These are phyloP conservation scores for Pyrrhoderma lamaoense DNA, from an alignment of 1,284 basidiomycete species.

Conservation along the genomic window DNA sequence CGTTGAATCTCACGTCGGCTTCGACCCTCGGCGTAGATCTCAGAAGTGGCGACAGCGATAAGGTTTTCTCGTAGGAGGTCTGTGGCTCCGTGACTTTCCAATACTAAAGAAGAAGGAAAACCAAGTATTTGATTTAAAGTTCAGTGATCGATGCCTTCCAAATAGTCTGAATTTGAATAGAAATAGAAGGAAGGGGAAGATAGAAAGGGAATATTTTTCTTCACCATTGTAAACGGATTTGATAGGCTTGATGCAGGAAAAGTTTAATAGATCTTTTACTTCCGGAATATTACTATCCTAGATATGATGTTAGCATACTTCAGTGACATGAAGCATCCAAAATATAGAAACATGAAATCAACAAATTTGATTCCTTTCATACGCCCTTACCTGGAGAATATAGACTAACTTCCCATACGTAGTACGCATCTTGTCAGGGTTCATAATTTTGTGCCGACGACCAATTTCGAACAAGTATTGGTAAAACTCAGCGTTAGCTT, in stretches of 20 bases:
- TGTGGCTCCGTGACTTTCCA: slow-evolving; percentile 55
- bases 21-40: slow-evolving; percentile 67
- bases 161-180: too few species aligned
- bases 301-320: slow-evolving; percentile 10
- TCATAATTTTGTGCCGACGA: slow-evolving; percentile 81
- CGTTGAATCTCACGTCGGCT: slow-evolving; percentile 66
- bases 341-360: background rate
- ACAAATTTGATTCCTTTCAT: too few species aligned
- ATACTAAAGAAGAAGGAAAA: slow-evolving; percentile 28
- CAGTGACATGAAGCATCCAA: too few species aligned
- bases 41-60: slow-evolving; percentile 63
- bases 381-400: slow-evolving; percentile 52
- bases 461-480: slow-evolving; percentile 71
- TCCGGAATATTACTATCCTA: slow-evolving; percentile 74
- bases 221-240: slow-evolving; percentile 50
- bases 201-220: background rate
- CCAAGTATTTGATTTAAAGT: too few species aligned
- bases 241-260: slow-evolving; percentile 68
- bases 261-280: slow-evolving; percentile 66
- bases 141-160: too few species aligned
- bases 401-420: slow-evolving; percentile 82
- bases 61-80: slow-evolving; percentile 68
- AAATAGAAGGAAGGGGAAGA: too few species aligned
- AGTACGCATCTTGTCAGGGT: slow-evolving; percentile 79
- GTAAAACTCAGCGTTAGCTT: slow-evolving; percentile 68